phyloP scores from a whole-genome alignment of 2,329 filamentous ascomycete genomes.

The Paraphaeosphaeria sporulosa region DNA sequence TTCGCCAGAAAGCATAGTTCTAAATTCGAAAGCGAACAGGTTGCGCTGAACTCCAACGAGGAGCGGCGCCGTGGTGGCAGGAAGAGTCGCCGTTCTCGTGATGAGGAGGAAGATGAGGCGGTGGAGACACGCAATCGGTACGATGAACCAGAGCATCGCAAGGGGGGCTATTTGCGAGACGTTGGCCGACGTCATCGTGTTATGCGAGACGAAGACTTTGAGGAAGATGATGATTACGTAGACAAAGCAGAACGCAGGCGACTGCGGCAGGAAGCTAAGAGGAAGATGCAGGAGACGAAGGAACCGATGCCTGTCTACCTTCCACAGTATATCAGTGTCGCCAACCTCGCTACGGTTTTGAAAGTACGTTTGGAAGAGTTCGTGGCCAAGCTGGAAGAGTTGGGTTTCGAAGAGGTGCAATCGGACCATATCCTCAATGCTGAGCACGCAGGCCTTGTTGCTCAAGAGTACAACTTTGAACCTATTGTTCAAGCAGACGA shows the following conservation, averaged over 20 bases:
- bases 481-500: conserved; percentile 73
- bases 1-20: conserved; percentile 32
- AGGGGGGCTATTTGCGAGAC: conserved; percentile 14
- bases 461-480: conserved; percentile 91
- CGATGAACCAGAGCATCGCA: conserved; percentile 40
- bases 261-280: conserved; percentile 43
- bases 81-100: conserved; percentile 35
- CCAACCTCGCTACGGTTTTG: conserved; percentile 78
- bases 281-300: conserved; percentile 38
- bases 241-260: conserved; percentile 42
- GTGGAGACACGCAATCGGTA: conserved; percentile 35
- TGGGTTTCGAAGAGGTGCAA: conserved; percentile 90
- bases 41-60: conserved; percentile 18
- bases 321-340: conserved; percentile 91
- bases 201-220: conserved; percentile 31
- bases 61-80: conserved; percentile 30
- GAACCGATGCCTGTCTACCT: conserved; percentile 67
- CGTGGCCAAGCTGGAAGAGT: conserved; percentile 75
- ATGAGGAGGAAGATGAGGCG: conserved; percentile 24
- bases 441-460: conserved; percentile 88
- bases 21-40: conserved; percentile 23
- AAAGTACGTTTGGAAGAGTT: conserved; percentile 76
- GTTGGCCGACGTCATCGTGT: conserved; percentile 26
- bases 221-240: conserved; percentile 29
- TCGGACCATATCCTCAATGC: conserved; percentile 87